These are phyloP conservation scores for Xylaria sp. DNA, from an alignment of 2,329 filamentous ascomycete species.

Conservation along the genomic window DNA sequence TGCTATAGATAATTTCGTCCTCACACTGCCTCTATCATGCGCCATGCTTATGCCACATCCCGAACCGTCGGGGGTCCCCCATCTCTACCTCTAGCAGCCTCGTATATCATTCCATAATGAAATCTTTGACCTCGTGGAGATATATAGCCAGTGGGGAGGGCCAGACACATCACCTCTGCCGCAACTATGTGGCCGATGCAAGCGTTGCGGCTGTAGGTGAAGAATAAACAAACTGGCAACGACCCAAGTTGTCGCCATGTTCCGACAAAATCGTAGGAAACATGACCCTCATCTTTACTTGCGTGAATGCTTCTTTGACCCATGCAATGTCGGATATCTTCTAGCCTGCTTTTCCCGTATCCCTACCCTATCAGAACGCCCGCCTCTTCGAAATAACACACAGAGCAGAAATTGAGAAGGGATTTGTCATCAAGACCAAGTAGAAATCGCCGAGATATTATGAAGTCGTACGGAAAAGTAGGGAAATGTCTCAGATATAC, in stretches of 20 bases:
- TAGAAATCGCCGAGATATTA: conserved; percentile 43
- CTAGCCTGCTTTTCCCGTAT: conserved; percentile 32
- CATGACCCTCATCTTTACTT: conserved; percentile 13
- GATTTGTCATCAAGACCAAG: conserved; percentile 40
- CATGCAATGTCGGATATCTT: conserved; percentile 21
- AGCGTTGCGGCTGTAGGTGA: conserved; percentile 5
- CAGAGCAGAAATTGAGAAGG: conserved; percentile 44
- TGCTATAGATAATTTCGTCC: conserved; percentile 14
- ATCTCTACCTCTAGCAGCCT: conserved; percentile 36
- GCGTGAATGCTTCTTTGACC: conserved; percentile 14
- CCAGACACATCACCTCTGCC: conserved; percentile 20
- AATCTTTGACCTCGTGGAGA: conserved; percentile 25
- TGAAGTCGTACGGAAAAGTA: conserved; percentile 40
- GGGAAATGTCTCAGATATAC: conserved; percentile 40
- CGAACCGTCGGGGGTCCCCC: conserved; percentile 9
- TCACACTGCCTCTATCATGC: conserved; percentile 24
- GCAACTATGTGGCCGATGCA: conserved; percentile 2
- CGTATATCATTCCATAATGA: conserved; percentile 36
- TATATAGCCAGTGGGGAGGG: conserved; percentile 20
- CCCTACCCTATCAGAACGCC: conserved; percentile 37
- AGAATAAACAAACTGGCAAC: background rate
- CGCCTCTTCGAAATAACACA: conserved; percentile 33
- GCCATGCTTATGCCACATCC: conserved; percentile 28
- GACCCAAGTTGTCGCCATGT: conserved; percentile 3
- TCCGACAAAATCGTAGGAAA: conserved; percentile 12